Base-by-base conservation (phyloP, 176 grass and related monocot species). In the Eremochloa ophiuroides region DNA sequence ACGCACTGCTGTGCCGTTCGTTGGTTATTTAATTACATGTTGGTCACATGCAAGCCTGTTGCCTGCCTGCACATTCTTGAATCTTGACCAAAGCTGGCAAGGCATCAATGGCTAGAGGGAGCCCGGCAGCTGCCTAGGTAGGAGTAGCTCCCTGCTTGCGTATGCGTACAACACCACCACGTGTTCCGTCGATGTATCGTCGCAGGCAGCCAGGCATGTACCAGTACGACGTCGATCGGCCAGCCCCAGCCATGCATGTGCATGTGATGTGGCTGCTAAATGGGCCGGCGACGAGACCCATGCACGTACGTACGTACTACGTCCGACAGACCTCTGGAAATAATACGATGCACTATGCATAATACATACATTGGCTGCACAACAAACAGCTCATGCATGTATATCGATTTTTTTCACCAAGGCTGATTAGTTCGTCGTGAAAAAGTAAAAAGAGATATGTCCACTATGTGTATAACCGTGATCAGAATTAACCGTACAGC, bases 11-110 rank as follows among this genome's bases (percentile, higher is more conserved):
- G 13, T 6, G 39, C 39, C 28, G 61, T 78, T 63, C 28, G 76
- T 65, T 79, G 60, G 41, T 9, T 66, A 65, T 35, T 79, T 23
- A 66, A 48, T 48, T 66, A 66, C 76, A 35, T 78, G 60, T 79
- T 66, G 76, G 41, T 66, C 61, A 48, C 59, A 64, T 22, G 58
- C 58, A n/a, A 9, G 38, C 44, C 6, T 77, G 25, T 9, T 38
- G 27, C 46, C 17, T 53, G 6, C 48, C 48, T 53, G 18, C 20
- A 10, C 48, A 22, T 55, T 56, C 51, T 10, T 23, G 8, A 4
- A 56, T 20, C 27, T 47, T 48, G 42, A 47, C 42, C 43, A 10
- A 48, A 20, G 18, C n/a, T n/a, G 51, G 51, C 51, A 56, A 9
- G 2, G 25, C 40, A 48, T 43, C 67, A 27, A 70, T 69, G 38